Percentiles rank a stretch among this genome's conserved stretches.
phyloP scores from a whole-genome alignment of 73 alveolate genomes.

The Tetrahymena borealis region DNA sequence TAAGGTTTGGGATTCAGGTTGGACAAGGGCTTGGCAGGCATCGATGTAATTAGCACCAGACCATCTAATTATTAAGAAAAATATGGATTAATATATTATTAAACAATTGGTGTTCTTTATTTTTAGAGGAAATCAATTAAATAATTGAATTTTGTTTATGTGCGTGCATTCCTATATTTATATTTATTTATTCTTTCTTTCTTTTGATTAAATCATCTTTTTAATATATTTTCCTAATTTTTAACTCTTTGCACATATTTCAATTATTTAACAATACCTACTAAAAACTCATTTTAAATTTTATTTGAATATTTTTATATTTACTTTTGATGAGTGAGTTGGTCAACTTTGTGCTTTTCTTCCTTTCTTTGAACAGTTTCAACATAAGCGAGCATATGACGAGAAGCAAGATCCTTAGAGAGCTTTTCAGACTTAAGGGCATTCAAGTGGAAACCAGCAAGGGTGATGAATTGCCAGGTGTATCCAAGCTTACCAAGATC shows the following conservation, averaged over 20 bases:
- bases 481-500: constrained; percentile 57
- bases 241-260: too few species aligned
- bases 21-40: constrained; percentile 22
- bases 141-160: too few species aligned
- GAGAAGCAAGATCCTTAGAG: constrained; percentile 51
- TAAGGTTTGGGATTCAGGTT: constrained; percentile 5
- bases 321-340: constrained; percentile 60
- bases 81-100: background rate
- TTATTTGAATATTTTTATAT: background rate
- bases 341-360: constrained; percentile 53
- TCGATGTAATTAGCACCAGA: constrained; percentile 37
- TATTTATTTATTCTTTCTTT: too few species aligned
- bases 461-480: constrained; percentile 68
- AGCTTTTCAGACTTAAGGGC: constrained; percentile 50
- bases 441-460: constrained; percentile 70
- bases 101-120: background rate
- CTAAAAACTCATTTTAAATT: background rate
- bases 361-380: constrained; percentile 63
- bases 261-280: background rate
- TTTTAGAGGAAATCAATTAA: background rate
- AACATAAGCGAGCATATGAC: constrained; percentile 59
- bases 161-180: too few species aligned
- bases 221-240: too few species aligned
- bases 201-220: too few species aligned
- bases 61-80: constrained; percentile 18